A percentile compares a stretch with the other conserved stretches of the same genome.
Evolutionary conservation across 2,329 filamentous ascomycete genomes (phyloP).

Genomic region (Apiospora sp.): DNA sequence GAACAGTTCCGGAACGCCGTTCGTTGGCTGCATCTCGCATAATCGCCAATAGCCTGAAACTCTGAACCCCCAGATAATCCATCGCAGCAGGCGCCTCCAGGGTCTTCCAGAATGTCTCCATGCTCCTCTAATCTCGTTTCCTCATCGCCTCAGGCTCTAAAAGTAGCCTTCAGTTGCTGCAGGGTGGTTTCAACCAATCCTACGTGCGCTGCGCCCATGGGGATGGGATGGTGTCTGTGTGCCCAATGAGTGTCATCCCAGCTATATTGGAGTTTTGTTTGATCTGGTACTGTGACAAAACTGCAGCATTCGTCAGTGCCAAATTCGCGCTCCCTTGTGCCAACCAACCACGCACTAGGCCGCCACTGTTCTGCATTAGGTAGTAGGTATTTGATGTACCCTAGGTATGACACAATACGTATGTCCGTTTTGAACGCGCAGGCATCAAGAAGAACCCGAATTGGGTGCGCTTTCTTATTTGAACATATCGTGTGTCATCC

Average conservation of each 20-base stretch:
- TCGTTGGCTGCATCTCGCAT: slow-evolving; percentile 15
- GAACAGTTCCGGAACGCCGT: slow-evolving; percentile 11
- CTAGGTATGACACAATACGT: neutral
- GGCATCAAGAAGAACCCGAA: neutral
- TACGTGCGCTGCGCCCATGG: neutral
- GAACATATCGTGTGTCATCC: neutral
- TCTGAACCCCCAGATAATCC: neutral
- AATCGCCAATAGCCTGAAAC: slow-evolving; percentile 20
- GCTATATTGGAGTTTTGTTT: neutral
- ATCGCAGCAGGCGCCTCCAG: neutral
- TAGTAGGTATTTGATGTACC: too few species aligned
- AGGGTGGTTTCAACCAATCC: neutral
- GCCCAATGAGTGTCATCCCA: slow-evolving; percentile 5
- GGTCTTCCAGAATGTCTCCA: slow-evolving; percentile 11
- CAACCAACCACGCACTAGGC: neutral
- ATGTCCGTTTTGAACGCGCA: neutral
- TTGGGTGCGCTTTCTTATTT: neutral
- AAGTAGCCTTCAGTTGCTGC: neutral
- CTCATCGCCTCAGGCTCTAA: neutral
- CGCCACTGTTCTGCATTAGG: too few species aligned
- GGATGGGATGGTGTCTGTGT: neutral
- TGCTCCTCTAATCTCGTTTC: slow-evolving; percentile 6
- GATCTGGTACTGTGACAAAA: neutral
- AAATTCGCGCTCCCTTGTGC: neutral
- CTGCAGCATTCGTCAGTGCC: neutral